These are phyloP conservation scores for Fusarium sarcochroum DNA, from an alignment of 2,329 filamentous ascomycete species.

Conservation along the genomic window DNA sequence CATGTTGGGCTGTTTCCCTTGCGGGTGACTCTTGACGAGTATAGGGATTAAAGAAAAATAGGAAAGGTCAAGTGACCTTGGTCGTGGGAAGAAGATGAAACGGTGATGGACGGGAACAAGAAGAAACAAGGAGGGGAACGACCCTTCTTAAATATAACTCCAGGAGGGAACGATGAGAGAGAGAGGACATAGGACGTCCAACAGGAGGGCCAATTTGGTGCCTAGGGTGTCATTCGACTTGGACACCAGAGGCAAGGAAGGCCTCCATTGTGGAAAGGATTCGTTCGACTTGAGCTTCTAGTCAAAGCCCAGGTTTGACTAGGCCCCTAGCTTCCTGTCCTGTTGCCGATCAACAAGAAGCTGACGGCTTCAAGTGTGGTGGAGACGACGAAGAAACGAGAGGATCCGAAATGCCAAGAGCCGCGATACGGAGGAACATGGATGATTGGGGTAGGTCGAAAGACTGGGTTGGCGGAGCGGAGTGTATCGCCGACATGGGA, in stretches of 20 bases:
- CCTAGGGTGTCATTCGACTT: constrained; percentile 18
- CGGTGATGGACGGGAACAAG: constrained; percentile 19
- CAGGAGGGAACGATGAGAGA: constrained; percentile 13
- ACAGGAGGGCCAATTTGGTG: background rate
- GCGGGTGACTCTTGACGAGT: constrained; percentile 14
- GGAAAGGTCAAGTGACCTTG: constrained; percentile 37
- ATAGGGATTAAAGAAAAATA: constrained; percentile 25
- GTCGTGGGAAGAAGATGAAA: constrained; percentile 26
- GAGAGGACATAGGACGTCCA: constrained; percentile 6
- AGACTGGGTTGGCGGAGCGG: constrained; percentile 27
- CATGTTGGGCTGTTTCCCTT: constrained; percentile 37
- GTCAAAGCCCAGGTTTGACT: constrained; percentile 12
- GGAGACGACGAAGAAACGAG: constrained; percentile 29
- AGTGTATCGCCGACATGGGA: constrained; percentile 24
- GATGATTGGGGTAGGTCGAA: constrained; percentile 44
- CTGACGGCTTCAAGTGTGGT: constrained; percentile 16
- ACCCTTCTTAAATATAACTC: constrained; percentile 40
- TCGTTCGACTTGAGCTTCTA: constrained; percentile 18
- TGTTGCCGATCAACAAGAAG: constrained; percentile 35
- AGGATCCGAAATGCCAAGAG: constrained; percentile 38
- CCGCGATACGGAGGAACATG: constrained; percentile 43
- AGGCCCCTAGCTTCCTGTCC: constrained; percentile 22
- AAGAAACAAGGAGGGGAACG: constrained; percentile 15
- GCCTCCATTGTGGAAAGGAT: constrained; percentile 19
- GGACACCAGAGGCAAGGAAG: constrained; percentile 4